Base-by-base conservation (phyloP, 2,329 filamentous ascomycete species). In the Diaporthe ampelina region DNA sequence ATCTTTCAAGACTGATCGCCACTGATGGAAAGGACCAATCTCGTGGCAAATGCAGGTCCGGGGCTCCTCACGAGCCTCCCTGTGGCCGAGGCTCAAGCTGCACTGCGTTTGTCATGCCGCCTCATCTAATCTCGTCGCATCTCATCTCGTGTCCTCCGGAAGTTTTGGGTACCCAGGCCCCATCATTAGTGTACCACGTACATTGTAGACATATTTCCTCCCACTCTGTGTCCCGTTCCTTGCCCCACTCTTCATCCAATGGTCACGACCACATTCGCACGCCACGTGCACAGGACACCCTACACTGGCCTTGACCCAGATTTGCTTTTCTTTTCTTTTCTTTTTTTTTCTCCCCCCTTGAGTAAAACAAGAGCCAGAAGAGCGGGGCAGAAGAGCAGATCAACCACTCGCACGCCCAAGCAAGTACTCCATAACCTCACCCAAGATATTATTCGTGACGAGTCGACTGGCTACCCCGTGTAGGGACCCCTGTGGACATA, bases 81-180 rank as follows among this genome's bases (percentile, higher is more conserved):
- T 37, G 21, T 35, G 67, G 37, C 54, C 52, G 37, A 48, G 24
- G 37, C 37, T 70, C 26, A 70, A 70, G 52, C 37, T 58, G 19
- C 15, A 10, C 13, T 32, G 15, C 24, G 35, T 24, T 48, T 63
- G 59, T 63, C 59, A 65, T 48, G n/a, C n/a, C 57, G 40, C 43
- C 37, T 26, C 58, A 61, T 63, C 58, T 61, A n/a, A 61, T 61
- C 58, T 61, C 21, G 37, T 61, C 37, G 13, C 58, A 61, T 61
- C 58, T 61, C 37, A 61, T 61, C 58, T 61, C 58, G 37, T 61
- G 21, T 26, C 45, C 37, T 45, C 15, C 37, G 58, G 37, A 45
- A 45, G n/a, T 17, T 45, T 61, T 61, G 35, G 24, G 19, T 29
- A 57, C n/a, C 54, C 17, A 21, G 29, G 19, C 11, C 54, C 54